Evolutionary conservation across 2,329 filamentous ascomycete genomes (phyloP), one percentile per base, ranked within the genome.

Genomic region (Calonectria pauciramosa): DNA sequence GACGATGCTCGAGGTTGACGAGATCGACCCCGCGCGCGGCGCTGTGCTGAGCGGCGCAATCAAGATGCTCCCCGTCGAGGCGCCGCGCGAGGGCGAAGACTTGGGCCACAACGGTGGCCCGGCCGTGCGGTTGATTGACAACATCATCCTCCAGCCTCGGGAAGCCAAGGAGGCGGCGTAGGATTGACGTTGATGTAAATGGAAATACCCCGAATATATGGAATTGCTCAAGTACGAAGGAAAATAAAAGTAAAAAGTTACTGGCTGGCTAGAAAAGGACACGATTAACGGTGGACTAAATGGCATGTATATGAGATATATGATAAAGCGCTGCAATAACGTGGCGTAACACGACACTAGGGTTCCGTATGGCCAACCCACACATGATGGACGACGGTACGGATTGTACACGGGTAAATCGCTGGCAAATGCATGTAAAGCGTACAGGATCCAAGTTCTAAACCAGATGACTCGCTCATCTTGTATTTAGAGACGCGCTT

Each of bases 21-120:
- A 86, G 16, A 90, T 99, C 2, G 94, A 98, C 81, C 88, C 90
- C 0, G 85, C 86, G 0, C 91, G 88, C 76, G 96, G 96, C 2
- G 96, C 94, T 0, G 94, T 99, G 44, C 85, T 99, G 72, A 99
- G 96, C 83, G 96, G 95, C 4, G 97, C 97, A 0, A 88, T 99
- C 72, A 97, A 95, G 86, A 98, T 99, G 94, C 83, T 95, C 59
- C 94, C 96, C 0, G 87, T 98, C 2, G 94, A 97, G 82, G 89
- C 91, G 67, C 89, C 93, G 0, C 89, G 88, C 64, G 86, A 91
- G 8, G 94, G 90, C 0, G 96, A 99, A 84, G 93, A 96, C 77
- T 85, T 96, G 32, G 96, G 96, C 4, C 92, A 91, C 75, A 90
- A 91, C 70, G 93, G 92, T 4, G 93, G 93, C 1, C 94, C 95